Evolutionary conservation across 2,329 filamentous ascomycete genomes (phyloP).

Genomic region (Sporothrix globosa): DNA sequence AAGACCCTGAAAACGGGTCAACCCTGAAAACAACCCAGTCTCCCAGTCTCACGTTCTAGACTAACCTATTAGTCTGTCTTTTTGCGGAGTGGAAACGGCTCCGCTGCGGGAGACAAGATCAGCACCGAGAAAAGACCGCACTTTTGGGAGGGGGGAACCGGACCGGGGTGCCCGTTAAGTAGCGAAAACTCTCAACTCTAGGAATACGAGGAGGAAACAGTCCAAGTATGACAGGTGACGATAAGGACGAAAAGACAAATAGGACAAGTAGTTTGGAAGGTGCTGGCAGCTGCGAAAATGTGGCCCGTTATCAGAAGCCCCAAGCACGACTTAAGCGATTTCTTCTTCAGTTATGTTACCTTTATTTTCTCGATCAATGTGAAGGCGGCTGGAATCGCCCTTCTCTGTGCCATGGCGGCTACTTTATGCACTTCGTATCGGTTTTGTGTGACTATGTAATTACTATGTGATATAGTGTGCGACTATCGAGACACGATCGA

Average conservation of each 20-base stretch:
- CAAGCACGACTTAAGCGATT: background rate
- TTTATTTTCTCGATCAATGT: background rate
- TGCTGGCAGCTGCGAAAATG: no score
- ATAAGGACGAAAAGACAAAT: no score
- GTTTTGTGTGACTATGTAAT: constrained; percentile 6
- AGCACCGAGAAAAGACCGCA: background rate
- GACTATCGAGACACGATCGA: background rate
- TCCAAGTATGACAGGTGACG: no score
- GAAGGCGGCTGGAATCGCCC: background rate
- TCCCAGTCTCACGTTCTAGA: background rate
- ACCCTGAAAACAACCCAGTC: background rate
- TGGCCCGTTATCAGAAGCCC: no score
- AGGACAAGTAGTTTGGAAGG: no score
- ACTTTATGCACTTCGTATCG: background rate
- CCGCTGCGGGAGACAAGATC: constrained; percentile 15
- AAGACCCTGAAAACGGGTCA: constrained; percentile 7
- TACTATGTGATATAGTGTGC: background rate
- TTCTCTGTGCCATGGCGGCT: background rate
- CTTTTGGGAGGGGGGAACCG: background rate
- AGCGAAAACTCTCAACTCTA: background rate
- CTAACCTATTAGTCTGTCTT: background rate
- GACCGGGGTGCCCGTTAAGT: background rate
- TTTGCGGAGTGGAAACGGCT: constrained; percentile 2
- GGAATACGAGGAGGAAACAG: background rate
- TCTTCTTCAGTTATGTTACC: background rate